Percentiles rank a stretch among this genome's conserved stretches.
Conservation (phyloP, 305 asterid species). For the Fraxinus platypoda region DNA sequence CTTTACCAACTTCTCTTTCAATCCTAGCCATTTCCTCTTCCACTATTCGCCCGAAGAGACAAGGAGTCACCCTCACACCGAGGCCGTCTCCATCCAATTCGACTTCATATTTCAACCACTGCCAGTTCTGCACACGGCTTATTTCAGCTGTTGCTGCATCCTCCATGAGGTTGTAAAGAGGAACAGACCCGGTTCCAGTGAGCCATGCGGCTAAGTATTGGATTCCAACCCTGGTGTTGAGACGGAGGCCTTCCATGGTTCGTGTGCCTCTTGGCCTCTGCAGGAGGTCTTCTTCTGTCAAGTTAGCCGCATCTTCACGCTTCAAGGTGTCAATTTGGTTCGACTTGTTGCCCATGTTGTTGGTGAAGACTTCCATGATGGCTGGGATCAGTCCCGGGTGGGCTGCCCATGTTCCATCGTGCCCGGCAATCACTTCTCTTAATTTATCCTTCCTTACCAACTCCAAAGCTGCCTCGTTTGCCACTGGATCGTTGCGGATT, state of each 20-base stretch:
- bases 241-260: constrained; percentile 83
- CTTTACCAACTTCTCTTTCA: constrained; percentile 69
- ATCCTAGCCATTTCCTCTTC: constrained; percentile 91
- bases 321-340: constrained; percentile 62
- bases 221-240: constrained; percentile 81
- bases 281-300: constrained; percentile 64
- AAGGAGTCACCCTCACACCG: constrained; percentile 59
- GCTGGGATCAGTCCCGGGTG: constrained; percentile 83
- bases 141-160: constrained; percentile 96
- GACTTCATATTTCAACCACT: constrained; percentile 72
- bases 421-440: constrained; percentile 85
- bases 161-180: constrained; percentile 93
- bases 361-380: constrained; percentile 58
- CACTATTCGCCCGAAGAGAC: constrained; percentile 67
- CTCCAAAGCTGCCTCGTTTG: constrained; percentile 80
- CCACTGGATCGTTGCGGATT: constrained; percentile 64
- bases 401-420: constrained; percentile 98
- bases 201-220: constrained; percentile 91
- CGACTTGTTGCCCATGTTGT: constrained; percentile 47
- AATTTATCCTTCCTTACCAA: constrained; percentile 67
- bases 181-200: constrained; percentile 77
- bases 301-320: constrained; percentile 51
- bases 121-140: constrained; percentile 95
- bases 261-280: constrained; percentile 63
- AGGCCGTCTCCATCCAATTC: constrained; percentile 83